These are phyloP conservation scores for Lactifluus pinguis DNA, from an alignment of 768 basidiomycete genomes.

Conservation along the genomic window DNA sequence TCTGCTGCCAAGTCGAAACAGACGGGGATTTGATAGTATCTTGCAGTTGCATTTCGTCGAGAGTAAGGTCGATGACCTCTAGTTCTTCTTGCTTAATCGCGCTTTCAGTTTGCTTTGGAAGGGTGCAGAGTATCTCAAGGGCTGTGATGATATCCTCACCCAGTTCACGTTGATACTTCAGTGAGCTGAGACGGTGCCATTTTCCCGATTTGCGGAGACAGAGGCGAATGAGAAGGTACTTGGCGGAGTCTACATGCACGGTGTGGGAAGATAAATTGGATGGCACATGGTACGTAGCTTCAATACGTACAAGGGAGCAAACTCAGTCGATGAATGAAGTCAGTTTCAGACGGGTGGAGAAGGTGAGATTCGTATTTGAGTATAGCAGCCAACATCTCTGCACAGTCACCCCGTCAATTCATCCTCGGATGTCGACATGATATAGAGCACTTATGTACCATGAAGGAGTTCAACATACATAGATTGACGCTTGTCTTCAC, in stretches of 20 bases:
- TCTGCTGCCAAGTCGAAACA: neutral
- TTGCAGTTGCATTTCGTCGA: slow-evolving; percentile 23
- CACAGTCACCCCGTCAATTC: neutral
- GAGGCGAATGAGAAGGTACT: slow-evolving; percentile 55
- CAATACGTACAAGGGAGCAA: slow-evolving; percentile 41
- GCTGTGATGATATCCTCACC: slow-evolving; percentile 32
- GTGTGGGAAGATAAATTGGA: neutral
- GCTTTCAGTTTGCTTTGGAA: slow-evolving; percentile 14
- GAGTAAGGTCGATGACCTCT: slow-evolving; percentile 31
- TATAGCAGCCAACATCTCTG: slow-evolving; percentile 51
- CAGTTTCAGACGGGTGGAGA: slow-evolving; percentile 41
- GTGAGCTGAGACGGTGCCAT: slow-evolving; percentile 40
- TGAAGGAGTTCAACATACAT: slow-evolving; percentile 39
- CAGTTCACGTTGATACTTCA: slow-evolving; percentile 38
- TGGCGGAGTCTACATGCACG: slow-evolving; percentile 36
- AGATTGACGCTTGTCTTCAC: slow-evolving; percentile 20
- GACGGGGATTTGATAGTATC: slow-evolving; percentile 2
- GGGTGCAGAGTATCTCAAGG: slow-evolving; percentile 36
- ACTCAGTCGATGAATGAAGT: slow-evolving; percentile 34
- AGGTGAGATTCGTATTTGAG: slow-evolving; percentile 42
- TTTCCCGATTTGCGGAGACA: slow-evolving; percentile 49
- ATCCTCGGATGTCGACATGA: neutral
- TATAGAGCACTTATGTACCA: slow-evolving; percentile 22
- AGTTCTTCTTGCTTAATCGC: slow-evolving; percentile 21
- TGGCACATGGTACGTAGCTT: neutral